These are phyloP conservation scores for Kwoniella botswanensis DNA, from an alignment of 768 basidiomycete genomes.

Conservation along the genomic window DNA sequence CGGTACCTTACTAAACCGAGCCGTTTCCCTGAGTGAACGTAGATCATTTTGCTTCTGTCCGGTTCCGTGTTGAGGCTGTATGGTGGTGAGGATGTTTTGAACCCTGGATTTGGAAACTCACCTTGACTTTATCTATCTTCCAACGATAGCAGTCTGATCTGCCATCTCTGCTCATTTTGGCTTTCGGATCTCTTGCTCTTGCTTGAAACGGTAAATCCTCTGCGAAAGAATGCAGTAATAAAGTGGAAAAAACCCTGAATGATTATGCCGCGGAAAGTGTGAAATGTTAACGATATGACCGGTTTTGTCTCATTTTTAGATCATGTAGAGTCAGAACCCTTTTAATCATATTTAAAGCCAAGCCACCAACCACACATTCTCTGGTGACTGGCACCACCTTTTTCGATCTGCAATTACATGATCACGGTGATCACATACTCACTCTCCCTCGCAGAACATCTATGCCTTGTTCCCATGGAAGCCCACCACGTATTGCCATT, in stretches of 20 bases:
- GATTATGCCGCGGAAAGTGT: background rate
- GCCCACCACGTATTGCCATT: too few relatives aligned
- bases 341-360: background rate
- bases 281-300: background rate
- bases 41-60: background rate
- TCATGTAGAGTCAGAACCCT: background rate
- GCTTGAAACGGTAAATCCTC: background rate
- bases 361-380: background rate
- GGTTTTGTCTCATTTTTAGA: slow-evolving; percentile 3
- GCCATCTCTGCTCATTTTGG: background rate
- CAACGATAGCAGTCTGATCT: background rate
- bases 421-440: too few relatives aligned
- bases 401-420: too few relatives aligned
- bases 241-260: background rate
- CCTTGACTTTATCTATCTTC: slow-evolving; percentile 4
- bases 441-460: too few relatives aligned
- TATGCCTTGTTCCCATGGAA: too few relatives aligned
- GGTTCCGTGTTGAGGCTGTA: background rate
- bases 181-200: background rate
- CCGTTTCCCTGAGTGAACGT: slow-evolving; percentile 1
- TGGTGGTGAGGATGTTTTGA: background rate
- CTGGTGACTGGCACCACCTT: too few relatives aligned
- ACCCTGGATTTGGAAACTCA: slow-evolving; percentile 9
- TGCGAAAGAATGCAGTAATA: too few relatives aligned
- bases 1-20: slow-evolving; percentile 7